Conservation (phyloP, 495 filamentous ascomycete genomes). For the Aspergillus cavernicola region DNA sequence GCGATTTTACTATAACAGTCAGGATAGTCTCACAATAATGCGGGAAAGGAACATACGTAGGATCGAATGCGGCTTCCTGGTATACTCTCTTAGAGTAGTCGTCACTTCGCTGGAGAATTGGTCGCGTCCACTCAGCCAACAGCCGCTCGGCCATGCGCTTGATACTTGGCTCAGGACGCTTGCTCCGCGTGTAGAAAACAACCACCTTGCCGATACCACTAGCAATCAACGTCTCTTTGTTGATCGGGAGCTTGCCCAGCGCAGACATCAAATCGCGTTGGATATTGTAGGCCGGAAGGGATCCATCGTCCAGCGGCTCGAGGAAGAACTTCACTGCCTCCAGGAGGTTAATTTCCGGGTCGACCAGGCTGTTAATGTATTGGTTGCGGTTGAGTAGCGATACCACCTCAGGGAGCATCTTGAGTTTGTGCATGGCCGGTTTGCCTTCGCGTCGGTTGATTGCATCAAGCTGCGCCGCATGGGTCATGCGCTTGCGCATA, state of each 20-base stretch:
- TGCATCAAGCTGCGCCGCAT: slow-evolving; percentile 83
- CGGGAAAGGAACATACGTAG: slow-evolving; percentile 37
- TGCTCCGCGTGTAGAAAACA: slow-evolving; percentile 93
- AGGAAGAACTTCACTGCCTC: slow-evolving; percentile 96
- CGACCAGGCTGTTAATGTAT: slow-evolving; percentile 77
- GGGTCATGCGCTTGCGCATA: slow-evolving; percentile 87
- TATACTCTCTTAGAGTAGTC: slow-evolving; percentile 80
- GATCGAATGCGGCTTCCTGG: slow-evolving; percentile 54
- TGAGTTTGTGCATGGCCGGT: slow-evolving; percentile 88
- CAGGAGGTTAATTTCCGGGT: slow-evolving; percentile 91
- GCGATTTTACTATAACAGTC: slow-evolving; percentile 42
- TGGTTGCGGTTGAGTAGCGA: slow-evolving; percentile 79
- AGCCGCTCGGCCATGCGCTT: slow-evolving; percentile 90
- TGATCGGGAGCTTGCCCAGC: slow-evolving; percentile 74
- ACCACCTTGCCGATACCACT: slow-evolving; percentile 95
- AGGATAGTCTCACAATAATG: not conserved
- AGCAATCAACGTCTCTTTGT: slow-evolving; percentile 82
- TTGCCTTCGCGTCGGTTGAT: slow-evolving; percentile 68
- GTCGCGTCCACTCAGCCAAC: slow-evolving; percentile 90
- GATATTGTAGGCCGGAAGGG: slow-evolving; percentile 91
- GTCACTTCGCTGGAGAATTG: slow-evolving; percentile 89
- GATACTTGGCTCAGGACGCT: slow-evolving; percentile 77
- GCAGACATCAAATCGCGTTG: slow-evolving; percentile 89
- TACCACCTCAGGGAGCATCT: slow-evolving; percentile 90
- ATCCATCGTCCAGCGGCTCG: slow-evolving; percentile 89